Conservation (phyloP, 805 yeast genomes). For the Suhomyces tanzawaensis region DNA sequence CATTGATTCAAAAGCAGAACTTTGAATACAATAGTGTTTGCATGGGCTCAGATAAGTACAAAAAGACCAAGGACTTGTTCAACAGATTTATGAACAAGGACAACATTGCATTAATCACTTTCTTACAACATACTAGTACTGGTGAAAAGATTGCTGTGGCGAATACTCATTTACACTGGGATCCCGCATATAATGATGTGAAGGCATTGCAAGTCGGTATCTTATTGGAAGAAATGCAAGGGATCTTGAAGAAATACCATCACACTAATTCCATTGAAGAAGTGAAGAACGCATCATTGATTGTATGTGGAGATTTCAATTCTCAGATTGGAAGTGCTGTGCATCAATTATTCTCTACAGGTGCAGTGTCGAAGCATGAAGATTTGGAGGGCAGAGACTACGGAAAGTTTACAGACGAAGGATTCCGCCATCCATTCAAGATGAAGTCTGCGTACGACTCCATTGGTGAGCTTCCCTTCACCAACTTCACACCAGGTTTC, state of each 20-base stretch:
- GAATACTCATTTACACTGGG: conserved; percentile 98
- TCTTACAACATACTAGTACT: conserved; percentile 68
- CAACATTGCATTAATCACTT: conserved; percentile 78
- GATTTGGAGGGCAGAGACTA: conserved; percentile 87
- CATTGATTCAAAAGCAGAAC: conserved; percentile 63
- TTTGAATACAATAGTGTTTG: conserved; percentile 83
- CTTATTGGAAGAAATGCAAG: conserved; percentile 81
- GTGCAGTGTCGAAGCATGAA: conserved; percentile 70
- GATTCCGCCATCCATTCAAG: conserved; percentile 77
- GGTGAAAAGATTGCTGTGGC: conserved; percentile 73
- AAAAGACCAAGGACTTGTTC: conserved; percentile 90
- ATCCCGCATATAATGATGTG: conserved; percentile 93
- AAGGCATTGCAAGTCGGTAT: conserved; percentile 95
- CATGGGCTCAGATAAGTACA: conserved; percentile 79
- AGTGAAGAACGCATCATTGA: conserved; percentile 62
- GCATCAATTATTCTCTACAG: conserved; percentile 81
- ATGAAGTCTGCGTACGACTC: conserved; percentile 81
- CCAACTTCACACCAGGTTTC: conserved; percentile 91
- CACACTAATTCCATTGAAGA: conserved; percentile 48
- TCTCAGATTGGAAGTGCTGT: conserved; percentile 88
- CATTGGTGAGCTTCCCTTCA: conserved; percentile 88
- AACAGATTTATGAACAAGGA: conserved; percentile 96
- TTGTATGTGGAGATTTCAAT: conserved; percentile 95
- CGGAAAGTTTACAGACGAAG: conserved; percentile 87
- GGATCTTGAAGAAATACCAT: conserved; percentile 49